Evolutionary conservation across 192 early-diverging fungal species (phyloP).

Genomic region (Dimargaris cristalligena): DNA sequence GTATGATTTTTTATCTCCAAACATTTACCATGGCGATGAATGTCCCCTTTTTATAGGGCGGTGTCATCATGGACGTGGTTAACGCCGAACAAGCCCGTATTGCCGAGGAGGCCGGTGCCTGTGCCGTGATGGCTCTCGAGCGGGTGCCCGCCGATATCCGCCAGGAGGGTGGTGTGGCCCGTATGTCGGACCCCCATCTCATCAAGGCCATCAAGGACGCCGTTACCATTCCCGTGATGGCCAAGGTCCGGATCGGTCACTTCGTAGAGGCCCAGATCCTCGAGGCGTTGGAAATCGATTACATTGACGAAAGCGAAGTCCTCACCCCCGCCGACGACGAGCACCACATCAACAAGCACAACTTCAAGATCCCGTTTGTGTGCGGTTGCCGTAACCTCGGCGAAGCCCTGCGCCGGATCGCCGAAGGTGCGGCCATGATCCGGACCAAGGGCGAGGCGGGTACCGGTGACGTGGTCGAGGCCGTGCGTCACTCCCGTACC

Average conservation of each 20-base stretch:
- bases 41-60: conserved; percentile 43
- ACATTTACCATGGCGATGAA: not conserved
- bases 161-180: conserved; percentile 85
- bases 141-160: conserved; percentile 98
- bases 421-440: conserved; percentile 96
- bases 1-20: not conserved
- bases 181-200: conserved; percentile 97
- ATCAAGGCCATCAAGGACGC: conserved; percentile 91
- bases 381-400: conserved; percentile 95
- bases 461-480: conserved; percentile 95
- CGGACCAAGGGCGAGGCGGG: conserved; percentile 97
- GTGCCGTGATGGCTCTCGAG: conserved; percentile 94
- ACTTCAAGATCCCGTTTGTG: conserved; percentile 86
- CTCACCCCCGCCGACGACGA: conserved; percentile 89
- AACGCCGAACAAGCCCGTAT: conserved; percentile 95
- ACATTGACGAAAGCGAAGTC: conserved; percentile 97
- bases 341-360: conserved; percentile 91
- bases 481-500: conserved; percentile 88
- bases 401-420: conserved; percentile 89
- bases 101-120: conserved; percentile 92
- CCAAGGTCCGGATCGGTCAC: conserved; percentile 96
- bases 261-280: conserved; percentile 98
- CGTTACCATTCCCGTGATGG: conserved; percentile 98
- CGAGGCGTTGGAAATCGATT: conserved; percentile 77
- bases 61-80: conserved; percentile 98